Evolutionary conservation across 176 grass and related monocot species (phyloP).

Genomic region (Oryza coarctata): DNA sequence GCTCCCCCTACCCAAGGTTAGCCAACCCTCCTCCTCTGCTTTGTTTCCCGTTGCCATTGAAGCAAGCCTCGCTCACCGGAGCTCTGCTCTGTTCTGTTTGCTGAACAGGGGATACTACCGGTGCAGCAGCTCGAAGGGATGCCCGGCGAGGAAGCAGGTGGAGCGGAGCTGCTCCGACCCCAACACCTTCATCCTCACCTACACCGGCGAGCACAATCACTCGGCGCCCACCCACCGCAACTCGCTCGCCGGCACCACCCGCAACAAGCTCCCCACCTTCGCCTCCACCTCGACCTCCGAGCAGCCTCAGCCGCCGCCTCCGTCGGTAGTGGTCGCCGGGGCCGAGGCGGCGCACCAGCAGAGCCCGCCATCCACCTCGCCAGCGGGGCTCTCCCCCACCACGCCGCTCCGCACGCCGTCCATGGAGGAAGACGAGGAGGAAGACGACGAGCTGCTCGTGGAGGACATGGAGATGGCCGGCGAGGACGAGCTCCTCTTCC

Average conservation of each 20-base stretch:
- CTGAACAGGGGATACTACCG: slow-evolving; percentile 76
- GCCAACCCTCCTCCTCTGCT: neutral
- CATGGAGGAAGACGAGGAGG: slow-evolving; percentile 48
- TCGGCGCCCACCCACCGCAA: slow-evolving; percentile 78
- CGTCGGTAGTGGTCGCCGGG: slow-evolving; percentile 10
- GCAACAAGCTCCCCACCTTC: slow-evolving; percentile 40
- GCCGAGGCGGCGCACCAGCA: neutral
- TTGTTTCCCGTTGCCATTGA: neutral
- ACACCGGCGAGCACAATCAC: slow-evolving; percentile 90
- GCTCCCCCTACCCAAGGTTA: slow-evolving; percentile 68
- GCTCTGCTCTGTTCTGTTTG: slow-evolving; percentile 19
- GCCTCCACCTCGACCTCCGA: neutral
- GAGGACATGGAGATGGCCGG: slow-evolving; percentile 79
- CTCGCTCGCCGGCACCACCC: slow-evolving; percentile 75
- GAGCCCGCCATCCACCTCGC: slow-evolving; percentile 21
- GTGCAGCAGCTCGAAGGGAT: slow-evolving; percentile 90
- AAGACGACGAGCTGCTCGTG: slow-evolving; percentile 60
- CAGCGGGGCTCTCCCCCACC: slow-evolving; percentile 44
- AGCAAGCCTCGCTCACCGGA: neutral
- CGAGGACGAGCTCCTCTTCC: slow-evolving; percentile 80
- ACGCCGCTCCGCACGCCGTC: slow-evolving; percentile 50
- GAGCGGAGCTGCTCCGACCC: slow-evolving; percentile 72
- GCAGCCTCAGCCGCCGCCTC: slow-evolving; percentile 19
- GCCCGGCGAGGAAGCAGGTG: slow-evolving; percentile 79
- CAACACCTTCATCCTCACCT: slow-evolving; percentile 77